Base-by-base conservation (phyloP, 176 grass and related monocot genomes). In the Bromus sterilis region DNA sequence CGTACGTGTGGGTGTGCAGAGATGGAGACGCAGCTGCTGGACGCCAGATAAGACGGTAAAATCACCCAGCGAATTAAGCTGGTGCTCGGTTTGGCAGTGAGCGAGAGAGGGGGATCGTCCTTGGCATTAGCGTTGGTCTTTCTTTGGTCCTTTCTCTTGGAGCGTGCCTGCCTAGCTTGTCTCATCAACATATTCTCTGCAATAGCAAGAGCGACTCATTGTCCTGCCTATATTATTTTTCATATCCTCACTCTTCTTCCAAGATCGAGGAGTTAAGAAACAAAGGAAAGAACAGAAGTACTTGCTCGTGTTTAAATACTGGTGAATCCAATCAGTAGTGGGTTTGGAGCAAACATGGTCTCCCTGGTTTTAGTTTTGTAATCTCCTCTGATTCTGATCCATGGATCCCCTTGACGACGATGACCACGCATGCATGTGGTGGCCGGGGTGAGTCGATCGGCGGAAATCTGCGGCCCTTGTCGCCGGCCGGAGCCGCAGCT, bases 121-220 rank as follows among this genome's bases (percentile, higher is more conserved):
- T 71, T 71, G 67, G 23, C 39, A 71, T 71, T 71, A 43, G 39
- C 39, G 23, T 71, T 71, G 39, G 67, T 71, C 67, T 71, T 71
- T 43, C 37, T 71, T 71, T 71, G 67, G 62, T 71, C 39, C 23
- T 15, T 43, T 71, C 39, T 7, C 39, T 71, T 71, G 67, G 67
- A 42, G 12, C 67, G 39, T 42, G n/a, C 37, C 6, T 35, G 21
- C 11, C 64, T 35, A 66, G 33, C 20, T 66, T 66, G 37, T 7
- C 23, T 16, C 67, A 9, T 43, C 62, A 66, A 35, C 31, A 51
- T 51, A 53, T 53, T 53, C 49, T 53, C 18, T 9, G 18, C 18
- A 9, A 53, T 16, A 53, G 49, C 49, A 53, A 53, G 49, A 53
- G 49, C 49, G 49, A 53, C 18, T 21, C 18, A 53, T 53, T 53